These are phyloP conservation scores for Ascochyta lentis DNA, from an alignment of 2,329 filamentous ascomycete genomes.

Conservation along the genomic window DNA sequence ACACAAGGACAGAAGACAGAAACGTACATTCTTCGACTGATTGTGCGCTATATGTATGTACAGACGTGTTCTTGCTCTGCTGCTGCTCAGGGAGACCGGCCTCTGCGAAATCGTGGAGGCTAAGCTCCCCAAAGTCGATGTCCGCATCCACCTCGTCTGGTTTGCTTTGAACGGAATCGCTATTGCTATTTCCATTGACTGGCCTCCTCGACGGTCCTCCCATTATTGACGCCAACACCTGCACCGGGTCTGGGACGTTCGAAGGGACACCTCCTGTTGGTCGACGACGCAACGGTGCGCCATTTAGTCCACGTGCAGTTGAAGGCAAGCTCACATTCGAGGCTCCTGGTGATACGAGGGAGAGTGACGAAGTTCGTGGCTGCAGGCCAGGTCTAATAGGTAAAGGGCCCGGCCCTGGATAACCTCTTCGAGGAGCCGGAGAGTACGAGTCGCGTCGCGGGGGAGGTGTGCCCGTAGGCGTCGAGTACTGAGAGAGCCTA, in stretches of 20 bases:
- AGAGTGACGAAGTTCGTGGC: conserved; percentile 78
- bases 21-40: conserved; percentile 75
- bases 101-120: conserved; percentile 73
- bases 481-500: conserved; percentile 76
- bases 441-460: conserved; percentile 73
- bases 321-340: conserved; percentile 77
- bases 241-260: conserved; percentile 71
- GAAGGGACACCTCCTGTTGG: conserved; percentile 56
- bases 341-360: conserved; percentile 73
- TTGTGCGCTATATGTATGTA: conserved; percentile 63
- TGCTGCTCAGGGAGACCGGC: conserved; percentile 40
- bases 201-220: conserved; percentile 50
- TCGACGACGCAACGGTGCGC: conserved; percentile 68
- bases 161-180: conserved; percentile 47
- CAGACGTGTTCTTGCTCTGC: conserved; percentile 41
- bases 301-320: conserved; percentile 70
- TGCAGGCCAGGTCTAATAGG: conserved; percentile 71
- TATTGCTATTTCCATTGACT: conserved; percentile 19
- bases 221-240: conserved; percentile 69
- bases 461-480: conserved; percentile 67
- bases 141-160: conserved; percentile 63
- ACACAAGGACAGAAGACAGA: conserved; percentile 27
- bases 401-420: conserved; percentile 73
- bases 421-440: conserved; percentile 72
- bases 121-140: conserved; percentile 80